These are phyloP conservation scores for Citrus medica DNA, from an alignment of 345 rosid species.

Conservation along the genomic window DNA sequence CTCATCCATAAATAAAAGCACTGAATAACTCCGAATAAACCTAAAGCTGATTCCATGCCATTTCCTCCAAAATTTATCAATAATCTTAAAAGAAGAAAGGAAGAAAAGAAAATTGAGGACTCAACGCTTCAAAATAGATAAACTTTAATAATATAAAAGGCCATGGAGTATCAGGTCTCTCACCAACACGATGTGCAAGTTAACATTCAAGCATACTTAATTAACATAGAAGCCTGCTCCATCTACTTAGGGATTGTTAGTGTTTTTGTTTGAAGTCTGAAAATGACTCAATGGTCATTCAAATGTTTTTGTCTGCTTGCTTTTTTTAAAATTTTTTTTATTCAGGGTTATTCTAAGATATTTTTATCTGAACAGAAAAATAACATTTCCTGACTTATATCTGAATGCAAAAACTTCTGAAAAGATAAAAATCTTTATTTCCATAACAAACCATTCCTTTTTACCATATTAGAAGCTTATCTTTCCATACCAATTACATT, in stretches of 20 bases:
- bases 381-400: background rate
- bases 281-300: too few relatives aligned
- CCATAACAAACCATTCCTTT: background rate
- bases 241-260: background rate
- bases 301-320: too few relatives aligned
- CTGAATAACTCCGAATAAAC: background rate
- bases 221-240: background rate
- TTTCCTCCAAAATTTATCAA: background rate
- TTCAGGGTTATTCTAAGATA: background rate
- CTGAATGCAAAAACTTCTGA: background rate
- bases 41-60: background rate
- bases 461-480: background rate
- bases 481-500: background rate
- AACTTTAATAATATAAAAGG: background rate
- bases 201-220: background rate
- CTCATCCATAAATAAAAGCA: background rate
- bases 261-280: too few relatives aligned
- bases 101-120: background rate
- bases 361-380: background rate
- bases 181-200: background rate
- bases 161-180: background rate
- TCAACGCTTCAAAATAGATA: background rate
- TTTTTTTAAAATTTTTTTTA: too few relatives aligned
- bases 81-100: background rate
- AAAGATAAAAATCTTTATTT: background rate